These are phyloP conservation scores for Prinsepia uniflora DNA, from an alignment of 306 rosid species.

Conservation along the genomic window DNA sequence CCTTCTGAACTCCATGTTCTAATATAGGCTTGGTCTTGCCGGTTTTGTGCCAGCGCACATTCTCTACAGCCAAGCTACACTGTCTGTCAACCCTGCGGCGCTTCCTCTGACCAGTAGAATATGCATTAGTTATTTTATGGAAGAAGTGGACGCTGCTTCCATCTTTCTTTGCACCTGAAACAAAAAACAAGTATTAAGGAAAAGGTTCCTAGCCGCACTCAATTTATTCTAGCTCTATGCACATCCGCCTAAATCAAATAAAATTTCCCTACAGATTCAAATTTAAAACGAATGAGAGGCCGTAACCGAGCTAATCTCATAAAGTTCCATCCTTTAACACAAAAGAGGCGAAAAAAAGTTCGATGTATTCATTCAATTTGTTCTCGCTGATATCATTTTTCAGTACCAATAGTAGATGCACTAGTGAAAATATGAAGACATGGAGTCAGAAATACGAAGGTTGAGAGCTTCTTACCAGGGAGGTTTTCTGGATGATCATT, in stretches of 20 bases:
- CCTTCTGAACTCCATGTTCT: constrained; percentile 43
- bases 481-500: constrained; percentile 85
- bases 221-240: background rate
- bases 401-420: background rate
- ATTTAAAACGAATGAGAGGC: background rate
- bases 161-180: constrained; percentile 81
- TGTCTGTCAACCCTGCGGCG: constrained; percentile 49
- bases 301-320: background rate
- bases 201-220: background rate
- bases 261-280: background rate
- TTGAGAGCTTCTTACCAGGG: constrained; percentile 53
- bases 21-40: constrained; percentile 46
- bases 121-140: constrained; percentile 69
- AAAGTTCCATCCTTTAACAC: constrained; percentile 1
- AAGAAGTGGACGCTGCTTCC: constrained; percentile 73
- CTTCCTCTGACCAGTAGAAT: constrained; percentile 67
- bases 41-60: constrained; percentile 62
- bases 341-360: background rate
- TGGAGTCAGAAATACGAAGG: background rate
- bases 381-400: background rate
- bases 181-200: background rate
- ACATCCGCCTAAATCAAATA: background rate
- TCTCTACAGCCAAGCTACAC: constrained; percentile 27
- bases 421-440: background rate
- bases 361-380: background rate